Evolutionary conservation across 2,329 filamentous ascomycete species (phyloP), one percentile per base, ranked within the genome.

Genomic region (Diplodia intermedia): DNA sequence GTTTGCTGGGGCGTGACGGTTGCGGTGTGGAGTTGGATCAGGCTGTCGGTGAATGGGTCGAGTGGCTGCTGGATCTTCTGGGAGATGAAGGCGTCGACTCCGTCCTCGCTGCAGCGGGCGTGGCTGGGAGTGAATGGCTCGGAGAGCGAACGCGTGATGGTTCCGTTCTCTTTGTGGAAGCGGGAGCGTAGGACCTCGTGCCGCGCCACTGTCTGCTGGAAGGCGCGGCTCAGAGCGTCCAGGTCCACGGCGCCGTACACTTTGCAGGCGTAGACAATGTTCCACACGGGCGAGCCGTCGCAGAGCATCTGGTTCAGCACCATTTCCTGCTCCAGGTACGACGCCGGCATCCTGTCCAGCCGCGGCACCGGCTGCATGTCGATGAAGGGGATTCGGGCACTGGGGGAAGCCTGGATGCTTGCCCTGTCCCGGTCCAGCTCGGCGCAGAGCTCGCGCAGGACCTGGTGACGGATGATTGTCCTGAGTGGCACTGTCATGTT

Each of bases 381-480:
- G n/a, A 38, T 7, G 23, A 50, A 56, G 1, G 47, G 29, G 9
- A 29, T 65, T n/a, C n/a, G n/a, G n/a, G n/a, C n/a, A n/a, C n/a
- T n/a, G n/a, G 11, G 14, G 18, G 60, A 63, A 14, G 12, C 18
- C 23, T 60, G 26, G 20, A 31, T 33, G 8, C 54, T 26, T 50
- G 23, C 33, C 11, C 49, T 23, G 11, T 61, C 26, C 33, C 57
- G 14, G 36, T 69, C 68, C 4, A 69, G 23, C 15, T 52, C 68
- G 2, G 7, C 43, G 29, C 31, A 33, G n/a, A 69, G 38, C 6
- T 62, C 65, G 1, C 65, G 66, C 40, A 69, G 40, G 6, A 57
- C 40, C n/a, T 55, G 66, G 20, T 67, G 60, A 1, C 57, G 49
- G 43, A 69, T 65, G 56, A 69, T 52, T 7, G 38, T 69, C 49